Percentiles rank a stretch among this genome's conserved stretches.
phyloP scores from a whole-genome alignment of 2,329 filamentous ascomycete genomes.

The Colletotrichum shisoi region DNA sequence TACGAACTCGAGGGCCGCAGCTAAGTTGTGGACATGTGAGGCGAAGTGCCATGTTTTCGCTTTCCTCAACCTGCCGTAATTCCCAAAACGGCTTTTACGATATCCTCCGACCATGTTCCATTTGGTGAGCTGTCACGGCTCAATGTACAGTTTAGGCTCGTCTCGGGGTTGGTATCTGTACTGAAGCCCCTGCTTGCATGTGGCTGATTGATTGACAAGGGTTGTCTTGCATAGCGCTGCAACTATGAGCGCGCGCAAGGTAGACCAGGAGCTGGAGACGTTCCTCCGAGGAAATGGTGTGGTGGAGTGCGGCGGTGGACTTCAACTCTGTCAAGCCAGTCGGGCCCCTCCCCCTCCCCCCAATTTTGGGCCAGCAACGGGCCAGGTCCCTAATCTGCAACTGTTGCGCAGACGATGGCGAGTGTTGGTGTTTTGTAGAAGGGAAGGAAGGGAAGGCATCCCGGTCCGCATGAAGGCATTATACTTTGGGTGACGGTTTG shows the following conservation, averaged over 20 bases:
- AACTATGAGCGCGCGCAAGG: conserved; percentile 15
- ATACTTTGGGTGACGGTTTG: conserved; percentile 9
- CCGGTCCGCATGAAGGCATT: conserved; percentile 17
- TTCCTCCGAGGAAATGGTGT: conserved; percentile 18
- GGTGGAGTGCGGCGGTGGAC: not conserved
- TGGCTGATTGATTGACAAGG: conserved; percentile 1
- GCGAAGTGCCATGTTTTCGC: not conserved
- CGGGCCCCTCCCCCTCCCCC: not conserved
- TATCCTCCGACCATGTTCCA: conserved; percentile 1
- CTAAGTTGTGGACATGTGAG: conserved; percentile 6
- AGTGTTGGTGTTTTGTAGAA: not conserved
- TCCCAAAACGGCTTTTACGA: conserved; percentile 20
- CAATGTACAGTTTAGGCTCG: conserved; percentile 3
- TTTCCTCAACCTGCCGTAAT: conserved; percentile 11
- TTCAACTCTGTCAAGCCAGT: conserved; percentile 13
- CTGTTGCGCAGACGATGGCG: not conserved
- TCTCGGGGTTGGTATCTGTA: not conserved
- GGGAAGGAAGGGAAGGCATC: conserved; percentile 21
- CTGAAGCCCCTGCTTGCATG: conserved; percentile 5
- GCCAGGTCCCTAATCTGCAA: conserved; percentile 15
- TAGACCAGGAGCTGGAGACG: conserved; percentile 15
- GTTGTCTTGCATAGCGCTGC: conserved; percentile 6
- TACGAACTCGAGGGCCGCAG: conserved; percentile 4
- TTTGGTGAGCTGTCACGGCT: conserved; percentile 21
- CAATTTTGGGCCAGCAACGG: conserved; percentile 12